These are phyloP conservation scores for Zygoascus flipseniorum DNA, from an alignment of 805 yeast genomes.

Conservation along the genomic window DNA sequence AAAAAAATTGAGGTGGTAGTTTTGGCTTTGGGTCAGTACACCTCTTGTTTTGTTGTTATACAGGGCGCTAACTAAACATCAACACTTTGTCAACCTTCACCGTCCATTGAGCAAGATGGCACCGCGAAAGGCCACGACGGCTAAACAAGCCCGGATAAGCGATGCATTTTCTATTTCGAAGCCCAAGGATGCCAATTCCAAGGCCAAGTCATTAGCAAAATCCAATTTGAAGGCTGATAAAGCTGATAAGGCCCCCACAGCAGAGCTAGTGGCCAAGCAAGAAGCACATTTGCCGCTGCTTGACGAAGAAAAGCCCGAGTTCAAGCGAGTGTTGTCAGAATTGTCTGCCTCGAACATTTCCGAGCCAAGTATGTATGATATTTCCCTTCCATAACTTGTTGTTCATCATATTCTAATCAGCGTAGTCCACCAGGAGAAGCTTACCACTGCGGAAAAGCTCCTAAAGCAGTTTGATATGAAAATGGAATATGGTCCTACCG, in stretches of 20 bases:
- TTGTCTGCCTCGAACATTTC: conserved; percentile 4
- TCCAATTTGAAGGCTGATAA: background rate
- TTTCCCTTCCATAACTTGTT: background rate
- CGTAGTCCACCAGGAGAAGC: conserved; percentile 24
- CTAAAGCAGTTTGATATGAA: conserved; percentile 29
- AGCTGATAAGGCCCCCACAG: background rate
- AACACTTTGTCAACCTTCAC: background rate
- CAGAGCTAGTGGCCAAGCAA: background rate
- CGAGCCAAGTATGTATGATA: conserved; percentile 12
- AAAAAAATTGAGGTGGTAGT: background rate
- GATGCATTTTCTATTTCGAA: background rate
- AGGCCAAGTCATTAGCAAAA: background rate
- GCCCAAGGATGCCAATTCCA: background rate
- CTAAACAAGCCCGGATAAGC: background rate
- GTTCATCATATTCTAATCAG: background rate
- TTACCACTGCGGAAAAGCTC: conserved; percentile 23
- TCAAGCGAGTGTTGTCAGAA: conserved; percentile 1
- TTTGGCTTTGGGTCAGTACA: background rate
- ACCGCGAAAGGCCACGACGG: background rate
- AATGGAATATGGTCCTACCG: conserved; percentile 31
- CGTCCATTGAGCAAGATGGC: background rate
- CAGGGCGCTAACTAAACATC: background rate
- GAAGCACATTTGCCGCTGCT: background rate
- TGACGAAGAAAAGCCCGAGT: conserved; percentile 2
- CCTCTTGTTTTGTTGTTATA: background rate